These are phyloP conservation scores for Oryza nivara DNA, from an alignment of 176 grass and related monocot species.

Conservation along the genomic window DNA sequence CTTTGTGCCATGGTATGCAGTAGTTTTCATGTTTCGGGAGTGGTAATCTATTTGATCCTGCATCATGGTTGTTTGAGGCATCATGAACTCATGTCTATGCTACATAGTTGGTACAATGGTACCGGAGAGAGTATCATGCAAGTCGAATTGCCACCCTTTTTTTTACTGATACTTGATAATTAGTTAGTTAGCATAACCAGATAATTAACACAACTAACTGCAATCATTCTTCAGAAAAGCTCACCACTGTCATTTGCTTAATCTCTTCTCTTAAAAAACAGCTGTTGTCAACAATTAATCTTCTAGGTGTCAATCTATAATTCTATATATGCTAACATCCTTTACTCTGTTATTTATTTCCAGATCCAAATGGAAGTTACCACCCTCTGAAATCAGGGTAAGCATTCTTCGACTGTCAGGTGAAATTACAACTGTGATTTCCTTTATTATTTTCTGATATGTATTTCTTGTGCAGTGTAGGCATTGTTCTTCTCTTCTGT, in stretches of 20 bases:
- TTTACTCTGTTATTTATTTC: conserved; percentile 33
- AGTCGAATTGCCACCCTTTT: no score
- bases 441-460: neutral
- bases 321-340: neutral
- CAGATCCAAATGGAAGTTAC: conserved; percentile 63
- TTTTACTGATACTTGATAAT: no score
- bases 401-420: neutral
- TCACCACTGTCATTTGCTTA: no score
- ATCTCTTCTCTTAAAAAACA: neutral
- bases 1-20: neutral
- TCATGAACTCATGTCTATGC: neutral
- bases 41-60: neutral
- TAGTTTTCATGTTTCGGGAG: neutral
- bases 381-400: conserved; percentile 54
- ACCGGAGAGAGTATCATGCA: neutral
- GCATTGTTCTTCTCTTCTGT: conserved; percentile 31
- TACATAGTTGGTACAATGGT: no score
- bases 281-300: neutral
- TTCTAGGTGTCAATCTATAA: neutral
- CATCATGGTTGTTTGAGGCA: neutral
- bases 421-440: neutral
- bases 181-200: neutral
- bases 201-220: neutral
- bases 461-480: conserved; percentile 51
- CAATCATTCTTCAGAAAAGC: no score